Base-by-base conservation (phyloP, 306 rosid genomes). In the Quercus alba region DNA sequence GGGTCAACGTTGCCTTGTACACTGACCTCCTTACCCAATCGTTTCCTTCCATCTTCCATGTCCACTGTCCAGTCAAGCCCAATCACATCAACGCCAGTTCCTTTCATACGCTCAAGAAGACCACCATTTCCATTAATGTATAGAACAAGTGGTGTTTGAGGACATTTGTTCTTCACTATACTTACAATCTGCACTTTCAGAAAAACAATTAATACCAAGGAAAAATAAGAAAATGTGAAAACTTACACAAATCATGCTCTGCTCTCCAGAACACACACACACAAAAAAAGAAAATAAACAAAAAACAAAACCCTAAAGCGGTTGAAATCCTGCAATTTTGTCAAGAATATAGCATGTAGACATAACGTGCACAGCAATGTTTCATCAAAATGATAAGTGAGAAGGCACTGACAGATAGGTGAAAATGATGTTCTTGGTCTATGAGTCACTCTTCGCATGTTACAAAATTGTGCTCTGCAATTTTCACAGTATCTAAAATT, bases 1-100 rank as follows among this genome's bases (percentile, higher is more conserved):
- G 99, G 98, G 66, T 95, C 99, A n/a, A 95, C 97, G 74, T 95
- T 95, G 81, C 99, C 98, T 82, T 95, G 99, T 59, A 95, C 91
- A 31, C 97, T 86, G 74, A 91, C 86, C 68, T 78, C 94, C 75
- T 87, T 82, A 58, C 98, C 99, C 80, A 93, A 79, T 85, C 98
- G 88, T 76, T 81, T 88, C 83, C 96, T 93, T 80, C 98, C 98
- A 68, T 95, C 99, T 57, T 90, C 97, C 94, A 95, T 95, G 89
- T 95, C 99, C 49, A 95, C 94, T 0, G 98, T 95, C 99, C 99
- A 93, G 83, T 95, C 99, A 64, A 95, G 87, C 70, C 99, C 99
- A 77, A 95, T 90, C 71, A 95, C 98, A 76, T 95, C 98, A 35
- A 91, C 99, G 30, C 94, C 98, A 26, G 88, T 88, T 52, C 90